Evolutionary conservation across 129 eudicot species (phyloP), one percentile per base, ranked within the genome.

Genomic region (Tagetes erecta): DNA sequence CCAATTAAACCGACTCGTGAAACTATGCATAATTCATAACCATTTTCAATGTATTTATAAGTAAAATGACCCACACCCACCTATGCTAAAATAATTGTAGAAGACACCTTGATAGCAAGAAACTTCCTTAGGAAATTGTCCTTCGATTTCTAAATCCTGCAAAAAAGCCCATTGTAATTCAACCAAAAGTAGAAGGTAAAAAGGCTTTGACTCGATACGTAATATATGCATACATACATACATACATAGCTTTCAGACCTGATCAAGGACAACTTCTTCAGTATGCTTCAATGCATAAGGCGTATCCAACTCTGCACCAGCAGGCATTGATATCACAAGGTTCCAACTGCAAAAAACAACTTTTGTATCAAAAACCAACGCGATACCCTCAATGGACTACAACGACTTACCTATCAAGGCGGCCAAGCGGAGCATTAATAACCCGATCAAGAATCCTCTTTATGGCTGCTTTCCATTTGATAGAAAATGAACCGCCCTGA

Each of bases 1-100:
- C 49, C 35, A 38, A 27, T 27, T 20, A 8, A 8, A 73, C 47
- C 45, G 14, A 75, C 2, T 14, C 55, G 36, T 33, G 51, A 56
- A 33, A 6, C 5, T 67, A 55, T 76, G 68, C 58, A 68, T 42
- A 45, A 30, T 14, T 33, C 51, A 44, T 60, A 40, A 38, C 1
- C 37, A 49, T 70, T 52, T 42, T 31, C 1, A 13, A 44, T 31
- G 12, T 3, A 35, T 59, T 50, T 50, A 27, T 34, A 59, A 34
- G 50, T 51, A 44, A 60, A 41, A 8, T 46, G 31, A 10, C 49
- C 2, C 49, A 10, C 27, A 42, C 91, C 47, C 64, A 90, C 97
- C 98, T 84, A 95, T 81, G 83, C 99, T 95, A 75, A 88, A 95
- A 74, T 95, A 94, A 72, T 93, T 93, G 71, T 93, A 93, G 70